Base-by-base conservation (phyloP, 495 filamentous ascomycete species). In the Trichoderma reesei region DNA sequence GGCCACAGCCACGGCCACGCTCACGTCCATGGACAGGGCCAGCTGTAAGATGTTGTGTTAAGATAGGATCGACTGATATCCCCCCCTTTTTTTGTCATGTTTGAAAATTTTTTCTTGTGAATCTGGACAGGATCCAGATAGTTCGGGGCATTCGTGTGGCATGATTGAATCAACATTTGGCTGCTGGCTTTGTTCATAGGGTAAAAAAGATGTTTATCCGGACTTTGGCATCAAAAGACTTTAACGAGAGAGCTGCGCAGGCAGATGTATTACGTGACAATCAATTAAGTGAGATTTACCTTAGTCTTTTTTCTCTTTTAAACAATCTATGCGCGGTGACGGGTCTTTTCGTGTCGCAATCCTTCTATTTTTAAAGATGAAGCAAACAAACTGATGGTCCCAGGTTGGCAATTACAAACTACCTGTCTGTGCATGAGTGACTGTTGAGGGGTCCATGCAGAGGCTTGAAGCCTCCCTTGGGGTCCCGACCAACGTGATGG, bases 161-260 rank as follows among this genome's bases (percentile, higher is more conserved):
- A 56, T 56, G 51, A 56, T 56, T 56, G 51, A 56, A 56, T 56
- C 51, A 34, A 56, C 51, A 56, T 56, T 56, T 56, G 51, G 51
- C 51, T 56, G 51, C 51, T 56, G 51, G 51, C 51, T 56, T 56
- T 56, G 51, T 56, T 56, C 51, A 56, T 56, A 56, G 51, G 51
- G 51, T 56, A 56, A 56, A 56, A 33, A 56, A 33, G 51, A 56
- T 56, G 51, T 56, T 51, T 56, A 56, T 56, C 51, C 51, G 16
- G 51, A 33, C 51, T 56, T 56, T 56, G 51, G 51, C 51, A 56
- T 56, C 51, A 56, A 56, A 54, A 56, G 26, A 18, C 18, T 56
- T 56, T 56, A 56, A 34, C 51, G 51, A 56, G 26, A 56, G 26
- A n/a, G n/a, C 18, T 56, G 51, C 51, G 51, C 26, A 56, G 51